phyloP scores from a whole-genome alignment of 139 green algal genomes.

The Closterium sp. region DNA sequence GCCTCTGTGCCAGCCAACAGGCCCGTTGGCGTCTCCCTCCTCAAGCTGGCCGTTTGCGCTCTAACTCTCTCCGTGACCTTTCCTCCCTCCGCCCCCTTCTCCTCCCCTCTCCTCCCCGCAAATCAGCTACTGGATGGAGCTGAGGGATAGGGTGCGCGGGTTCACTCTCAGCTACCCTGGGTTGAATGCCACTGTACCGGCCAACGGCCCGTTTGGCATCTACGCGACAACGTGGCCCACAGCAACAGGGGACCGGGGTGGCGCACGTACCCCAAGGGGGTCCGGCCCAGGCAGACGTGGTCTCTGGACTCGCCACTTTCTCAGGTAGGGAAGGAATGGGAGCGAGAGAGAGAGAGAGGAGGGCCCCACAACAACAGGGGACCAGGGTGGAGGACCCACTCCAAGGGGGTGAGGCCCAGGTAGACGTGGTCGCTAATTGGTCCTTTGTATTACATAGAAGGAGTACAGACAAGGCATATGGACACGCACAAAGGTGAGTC shows the following conservation, averaged over 20 bases:
- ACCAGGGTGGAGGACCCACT: conserved; percentile 5
- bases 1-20: too few species aligned
- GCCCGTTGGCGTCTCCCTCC: too few species aligned
- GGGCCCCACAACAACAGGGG: background rate
- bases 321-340: background rate
- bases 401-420: background rate
- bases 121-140: conserved; percentile 1
- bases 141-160: background rate
- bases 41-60: too few species aligned
- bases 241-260: conserved; percentile 1
- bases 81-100: too few species aligned
- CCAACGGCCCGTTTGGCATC: background rate
- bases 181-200: background rate
- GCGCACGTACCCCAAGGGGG: conserved; percentile 16
- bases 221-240: conserved; percentile 30
- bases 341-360: background rate
- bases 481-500: too few species aligned
- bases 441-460: background rate
- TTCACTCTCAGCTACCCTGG: background rate
- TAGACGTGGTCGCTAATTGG: background rate
- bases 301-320: background rate
- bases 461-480: too few species aligned
- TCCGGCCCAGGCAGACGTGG: background rate
- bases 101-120: background rate
- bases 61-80: too few species aligned